Conservation (phyloP, 768 basidiomycete species). For the Pleurotus tuoliensis region DNA sequence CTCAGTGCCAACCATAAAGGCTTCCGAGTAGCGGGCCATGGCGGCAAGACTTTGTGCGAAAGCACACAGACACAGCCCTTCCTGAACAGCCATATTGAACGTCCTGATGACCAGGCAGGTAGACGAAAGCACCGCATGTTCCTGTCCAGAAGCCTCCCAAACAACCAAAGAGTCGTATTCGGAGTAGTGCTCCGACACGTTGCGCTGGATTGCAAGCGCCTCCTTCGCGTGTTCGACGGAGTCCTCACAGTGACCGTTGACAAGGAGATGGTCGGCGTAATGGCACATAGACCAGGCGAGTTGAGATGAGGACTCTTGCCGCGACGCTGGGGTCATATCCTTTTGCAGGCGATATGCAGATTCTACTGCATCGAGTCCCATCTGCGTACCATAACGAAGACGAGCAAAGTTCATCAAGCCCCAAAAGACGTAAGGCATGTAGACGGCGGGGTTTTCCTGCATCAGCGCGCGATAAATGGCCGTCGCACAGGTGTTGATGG, state of each 20-base stretch:
- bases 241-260: neutral
- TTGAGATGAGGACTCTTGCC: neutral
- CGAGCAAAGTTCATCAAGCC: neutral
- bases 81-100: neutral
- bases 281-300: neutral
- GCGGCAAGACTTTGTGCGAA: neutral
- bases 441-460: neutral
- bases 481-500: neutral
- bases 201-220: neutral
- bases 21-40: neutral
- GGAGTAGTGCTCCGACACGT: neutral
- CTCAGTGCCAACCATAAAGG: neutral
- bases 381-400: neutral
- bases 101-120: neutral
- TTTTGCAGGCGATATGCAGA: neutral
- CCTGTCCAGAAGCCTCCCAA: conserved; percentile 1
- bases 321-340: neutral
- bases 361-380: neutral
- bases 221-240: neutral
- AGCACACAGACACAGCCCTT: neutral
- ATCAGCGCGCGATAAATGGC: conserved; percentile 2
- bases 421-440: conserved; percentile 3
- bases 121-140: neutral
- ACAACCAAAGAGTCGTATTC: neutral
- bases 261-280: neutral